Base-by-base conservation (phyloP, 2,329 filamentous ascomycete genomes). In the Trichoderma hamatum region DNA sequence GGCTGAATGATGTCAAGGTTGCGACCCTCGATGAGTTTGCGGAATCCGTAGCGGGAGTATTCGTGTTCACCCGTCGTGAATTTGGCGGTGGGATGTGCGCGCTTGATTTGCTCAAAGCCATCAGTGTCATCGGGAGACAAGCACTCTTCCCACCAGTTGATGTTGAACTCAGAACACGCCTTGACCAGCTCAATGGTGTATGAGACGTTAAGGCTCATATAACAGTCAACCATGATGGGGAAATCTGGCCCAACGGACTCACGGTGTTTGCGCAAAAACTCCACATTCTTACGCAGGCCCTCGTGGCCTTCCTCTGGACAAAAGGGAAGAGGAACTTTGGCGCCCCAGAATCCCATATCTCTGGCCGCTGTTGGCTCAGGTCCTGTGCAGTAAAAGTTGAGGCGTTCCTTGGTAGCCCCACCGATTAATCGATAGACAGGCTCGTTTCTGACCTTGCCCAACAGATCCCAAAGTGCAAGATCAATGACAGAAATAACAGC, bases 81-180 rank as follows among this genome's bases (percentile, higher is more conserved):
- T 80, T 96, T 97, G 81, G 95, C 85, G 2, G 90, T 91, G 0
- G 94, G 94, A 78, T 97, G 94, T 1, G 94, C 94, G 61, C 90
- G 89, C 85, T 97, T 97, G 82, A 97, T 89, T 78, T 93, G 89
- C 72, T 89, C 91, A 75, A 96, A 96, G 68, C 94, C 94, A 75
- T 97, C 94, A 59, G 92, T 93, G 82, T 97, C 94, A 80, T 97
- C 94, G 13, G 94, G 94, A 34, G 90, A 92, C 71, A 97, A 83
- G 72, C 93, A 96, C 83, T 97, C 94, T 83, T 97, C 94, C 93
- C 93, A 97, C 94, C 94, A 97, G 83, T 97, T 94, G 78, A 97
- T 94, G 80, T 95, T 87, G 73, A 97, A 86, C 73, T 94, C 89
- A 74, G 92, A 88, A 77, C 91, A 93, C 63, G 90, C 91, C 81